Percentiles rank a stretch among this genome's conserved stretches.
These are phyloP conservation scores for Annulohypoxylon nitens DNA, from an alignment of 495 filamentous ascomycete species.

Conservation along the genomic window DNA sequence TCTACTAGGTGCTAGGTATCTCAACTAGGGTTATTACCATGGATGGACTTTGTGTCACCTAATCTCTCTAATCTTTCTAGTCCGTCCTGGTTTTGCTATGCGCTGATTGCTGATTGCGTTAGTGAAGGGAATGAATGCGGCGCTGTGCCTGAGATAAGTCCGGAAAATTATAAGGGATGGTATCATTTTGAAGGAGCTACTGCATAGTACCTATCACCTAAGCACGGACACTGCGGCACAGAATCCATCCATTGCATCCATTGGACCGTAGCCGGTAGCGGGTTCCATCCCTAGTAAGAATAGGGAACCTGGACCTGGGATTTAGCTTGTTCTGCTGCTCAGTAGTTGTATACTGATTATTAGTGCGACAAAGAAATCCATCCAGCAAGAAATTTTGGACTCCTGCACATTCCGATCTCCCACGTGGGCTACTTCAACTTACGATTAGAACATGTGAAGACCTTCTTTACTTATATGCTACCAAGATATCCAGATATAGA, in stretches of 20 bases:
- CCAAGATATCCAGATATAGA: background rate
- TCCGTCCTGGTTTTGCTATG: background rate
- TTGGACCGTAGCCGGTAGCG: background rate
- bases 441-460: slow-evolving; percentile 5
- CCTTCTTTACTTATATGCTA: background rate
- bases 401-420: background rate
- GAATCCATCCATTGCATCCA: background rate
- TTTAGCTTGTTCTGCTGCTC: background rate
- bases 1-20: too few species aligned
- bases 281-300: background rate
- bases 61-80: slow-evolving; percentile 1
- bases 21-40: background rate
- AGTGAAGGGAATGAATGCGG: slow-evolving; percentile 18
- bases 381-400: background rate
- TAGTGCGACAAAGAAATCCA: background rate
- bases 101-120: background rate
- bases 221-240: slow-evolving; percentile 14
- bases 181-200: slow-evolving; percentile 14
- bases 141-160: slow-evolving; percentile 4
- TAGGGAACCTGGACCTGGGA: slow-evolving; percentile 6
- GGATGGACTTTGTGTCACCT: slow-evolving; percentile 13
- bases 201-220: background rate
- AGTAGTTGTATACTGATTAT: background rate
- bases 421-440: slow-evolving; percentile 2
- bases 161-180: slow-evolving; percentile 1